phyloP scores from a whole-genome alignment of 2,329 filamentous ascomycete species.

The Tolypocladium album region DNA sequence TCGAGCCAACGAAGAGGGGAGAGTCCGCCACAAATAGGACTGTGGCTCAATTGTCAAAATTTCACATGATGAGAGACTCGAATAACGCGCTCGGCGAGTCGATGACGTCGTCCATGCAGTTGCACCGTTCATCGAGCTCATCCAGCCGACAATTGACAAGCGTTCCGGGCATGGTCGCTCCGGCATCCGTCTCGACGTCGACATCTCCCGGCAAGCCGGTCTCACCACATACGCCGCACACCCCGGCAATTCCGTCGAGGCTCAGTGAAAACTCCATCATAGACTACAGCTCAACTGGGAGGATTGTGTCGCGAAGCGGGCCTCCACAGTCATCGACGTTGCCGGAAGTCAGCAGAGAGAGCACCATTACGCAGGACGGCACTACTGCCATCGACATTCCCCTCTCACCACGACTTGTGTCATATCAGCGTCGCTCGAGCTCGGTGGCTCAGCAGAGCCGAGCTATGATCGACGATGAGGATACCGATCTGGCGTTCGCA shows the following conservation, averaged over 20 bases:
- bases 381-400: conserved; percentile 65
- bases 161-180: conserved; percentile 55
- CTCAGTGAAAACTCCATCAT: conserved; percentile 78
- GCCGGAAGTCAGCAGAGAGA: conserved; percentile 22
- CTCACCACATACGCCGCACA: conserved; percentile 84
- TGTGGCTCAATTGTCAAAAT: conserved; percentile 70
- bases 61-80: conserved; percentile 80
- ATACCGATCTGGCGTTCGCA: conserved; percentile 48
- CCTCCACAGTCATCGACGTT: conserved; percentile 13
- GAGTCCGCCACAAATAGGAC: conserved; percentile 66
- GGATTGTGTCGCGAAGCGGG: conserved; percentile 17
- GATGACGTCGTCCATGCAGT: conserved; percentile 78
- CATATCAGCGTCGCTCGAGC: conserved; percentile 52
- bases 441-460: conserved; percentile 57
- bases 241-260: conserved; percentile 86
- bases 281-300: conserved; percentile 19
- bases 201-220: conserved; percentile 86
- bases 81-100: conserved; percentile 85
- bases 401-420: conserved; percentile 51
- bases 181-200: conserved; percentile 71
- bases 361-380: conserved; percentile 35
- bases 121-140: conserved; percentile 74
- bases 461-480: conserved; percentile 43
- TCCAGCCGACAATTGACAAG: conserved; percentile 50
- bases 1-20: conserved; percentile 56